Percentiles rank a stretch among this genome's conserved stretches.
Conservation (phyloP, 257 asterid species). For the Petrea volubilis region DNA sequence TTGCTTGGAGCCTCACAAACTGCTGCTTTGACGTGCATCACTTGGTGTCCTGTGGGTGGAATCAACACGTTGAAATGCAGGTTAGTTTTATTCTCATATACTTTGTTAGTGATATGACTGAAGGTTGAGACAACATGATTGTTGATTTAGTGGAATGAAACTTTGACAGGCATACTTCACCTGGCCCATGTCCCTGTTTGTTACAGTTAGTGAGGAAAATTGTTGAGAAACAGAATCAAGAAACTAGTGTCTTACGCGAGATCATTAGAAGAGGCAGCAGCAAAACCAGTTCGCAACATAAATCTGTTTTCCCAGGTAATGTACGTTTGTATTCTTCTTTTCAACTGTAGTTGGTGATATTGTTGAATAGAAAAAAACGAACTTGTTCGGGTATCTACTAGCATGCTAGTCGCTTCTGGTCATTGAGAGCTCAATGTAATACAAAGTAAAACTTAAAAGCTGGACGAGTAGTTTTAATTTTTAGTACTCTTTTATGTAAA, state of each 20-base stretch:
- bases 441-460: background rate
- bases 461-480: background rate
- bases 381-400: too few species aligned
- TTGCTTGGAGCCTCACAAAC: slow-evolving; percentile 19
- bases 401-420: background rate
- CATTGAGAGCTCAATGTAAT: background rate
- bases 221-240: background rate
- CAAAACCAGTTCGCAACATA: background rate
- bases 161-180: background rate
- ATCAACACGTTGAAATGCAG: background rate
- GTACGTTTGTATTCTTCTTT: background rate
- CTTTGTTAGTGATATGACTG: background rate
- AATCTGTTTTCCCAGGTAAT: background rate
- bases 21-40: slow-evolving; percentile 5
- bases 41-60: slow-evolving; percentile 1
- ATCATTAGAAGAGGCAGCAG: slow-evolving; percentile 19
- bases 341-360: background rate
- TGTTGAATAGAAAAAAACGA: background rate
- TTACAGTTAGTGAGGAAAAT: background rate
- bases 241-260: background rate
- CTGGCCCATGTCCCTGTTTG: background rate
- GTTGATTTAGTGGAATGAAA: background rate
- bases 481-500: background rate
- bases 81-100: background rate
- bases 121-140: background rate